Base-by-base conservation (phyloP, 2,329 filamentous ascomycete genomes). In the Talaromyces sp. region DNA sequence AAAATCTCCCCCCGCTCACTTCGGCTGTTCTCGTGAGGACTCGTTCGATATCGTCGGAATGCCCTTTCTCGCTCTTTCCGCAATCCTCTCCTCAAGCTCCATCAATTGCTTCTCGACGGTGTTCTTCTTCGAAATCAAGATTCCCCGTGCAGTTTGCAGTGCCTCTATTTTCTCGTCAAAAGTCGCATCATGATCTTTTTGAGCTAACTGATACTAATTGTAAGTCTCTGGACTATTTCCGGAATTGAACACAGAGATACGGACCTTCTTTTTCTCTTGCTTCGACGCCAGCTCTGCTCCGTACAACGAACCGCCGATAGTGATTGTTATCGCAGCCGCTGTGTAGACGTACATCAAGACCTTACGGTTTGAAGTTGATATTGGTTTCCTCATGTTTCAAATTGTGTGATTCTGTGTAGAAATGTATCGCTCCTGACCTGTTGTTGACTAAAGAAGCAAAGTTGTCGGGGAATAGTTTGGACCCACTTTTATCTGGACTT, bases 261-360 rank as follows among this genome's bases (percentile, higher is more conserved):
- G 41, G 22, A 87, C 86, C 79, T 86, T 74, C 63, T 80, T 79
- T 43, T 78, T 73, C 59, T 88, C 83, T 67, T 82, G 78, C 37
- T 81, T 75, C 3, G 80, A 83, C 73, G 87, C 88, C 66, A 89
- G 68, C 7, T 82, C 82, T 22, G 87, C 87, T 27, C 87, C 87
- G 69, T 87, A 88, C 67, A 84, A 80, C 5, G 85, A 81, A 60
- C 87, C 86, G 1, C 81, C 82, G 7, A 83, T 83, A 1, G 86
- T 87, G 56, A 87, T 82, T 16, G 83, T 81, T 10, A 84, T 81
- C 19, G 88, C 81, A 3, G 83, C 80, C 41, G 79, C 82, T 1
- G 87, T 86, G 69, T 87, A 73, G 19, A 87, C 77, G 65, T 84
- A 78, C 16, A 83, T 80, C 33, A 83, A 80, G 8, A 84, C 68